Percentiles rank a stretch among this genome's conserved stretches.
These are phyloP conservation scores for Adansonia rubrostipa DNA, from an alignment of 441 rosid genomes.

Conservation along the genomic window DNA sequence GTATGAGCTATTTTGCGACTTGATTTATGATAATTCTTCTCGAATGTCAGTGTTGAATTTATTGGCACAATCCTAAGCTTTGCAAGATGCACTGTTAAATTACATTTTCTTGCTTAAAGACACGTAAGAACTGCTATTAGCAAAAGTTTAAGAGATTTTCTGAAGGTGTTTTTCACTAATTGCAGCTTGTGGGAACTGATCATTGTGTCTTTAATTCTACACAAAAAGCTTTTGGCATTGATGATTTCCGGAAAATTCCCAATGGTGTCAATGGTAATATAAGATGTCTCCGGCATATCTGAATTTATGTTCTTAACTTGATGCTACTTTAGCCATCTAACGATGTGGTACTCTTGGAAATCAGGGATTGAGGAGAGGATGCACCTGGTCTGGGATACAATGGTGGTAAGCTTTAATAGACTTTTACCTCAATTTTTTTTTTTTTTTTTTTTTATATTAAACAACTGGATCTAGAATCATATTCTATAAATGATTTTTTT, in stretches of 20 bases:
- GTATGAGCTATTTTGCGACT: too few species aligned
- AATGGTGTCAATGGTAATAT: conserved; percentile 90
- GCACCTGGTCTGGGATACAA: conserved; percentile 93
- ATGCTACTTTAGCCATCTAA: conserved; percentile 19
- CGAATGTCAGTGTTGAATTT: too few species aligned
- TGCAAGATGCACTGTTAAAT: background rate
- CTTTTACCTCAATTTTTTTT: conserved; percentile 1
- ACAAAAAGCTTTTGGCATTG: conserved; percentile 78
- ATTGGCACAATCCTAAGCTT: too few species aligned
- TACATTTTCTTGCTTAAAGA: background rate
- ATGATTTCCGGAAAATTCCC: conserved; percentile 72
- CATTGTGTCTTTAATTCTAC: conserved; percentile 81
- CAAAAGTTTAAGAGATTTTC: background rate
- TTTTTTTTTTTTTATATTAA: background rate
- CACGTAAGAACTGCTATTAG: too few species aligned
- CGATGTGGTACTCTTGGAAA: conserved; percentile 20
- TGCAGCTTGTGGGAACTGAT: conserved; percentile 85
- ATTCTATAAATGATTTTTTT: background rate
- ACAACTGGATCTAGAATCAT: background rate
- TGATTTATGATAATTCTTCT: too few species aligned
- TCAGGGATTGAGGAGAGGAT: conserved; percentile 95
- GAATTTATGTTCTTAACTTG: conserved; percentile 19
- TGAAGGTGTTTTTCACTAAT: background rate
- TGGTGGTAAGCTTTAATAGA: conserved; percentile 76
- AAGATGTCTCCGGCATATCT: conserved; percentile 28